A percentile compares a stretch with the other conserved stretches of the same genome.
Evolutionary conservation across 345 rosid species (phyloP).

Genomic region (Euphorbia peplus): DNA sequence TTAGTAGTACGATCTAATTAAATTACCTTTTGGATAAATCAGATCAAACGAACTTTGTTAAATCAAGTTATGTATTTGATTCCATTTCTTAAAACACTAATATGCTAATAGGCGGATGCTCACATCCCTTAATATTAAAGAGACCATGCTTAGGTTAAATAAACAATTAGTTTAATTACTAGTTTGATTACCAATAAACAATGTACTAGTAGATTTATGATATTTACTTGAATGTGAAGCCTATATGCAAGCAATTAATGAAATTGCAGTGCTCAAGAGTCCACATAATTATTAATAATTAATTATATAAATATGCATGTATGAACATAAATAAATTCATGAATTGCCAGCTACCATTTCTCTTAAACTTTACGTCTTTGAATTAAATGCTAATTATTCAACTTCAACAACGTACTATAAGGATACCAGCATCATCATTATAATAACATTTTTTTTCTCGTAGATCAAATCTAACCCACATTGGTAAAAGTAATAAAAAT

Average conservation of each 20-base stretch:
- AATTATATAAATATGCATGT: slow-evolving; percentile 12
- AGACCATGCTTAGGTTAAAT: not conserved
- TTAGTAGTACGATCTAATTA: no score
- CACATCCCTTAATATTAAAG: no score
- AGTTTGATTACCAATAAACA: no score
- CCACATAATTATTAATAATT: not conserved
- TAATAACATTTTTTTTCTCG: not conserved
- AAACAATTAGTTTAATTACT: not conserved
- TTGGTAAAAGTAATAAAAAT: no score
- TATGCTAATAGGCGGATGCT: no score
- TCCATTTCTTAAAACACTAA: no score
- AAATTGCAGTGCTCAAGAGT: not conserved
- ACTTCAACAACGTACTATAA: slow-evolving; percentile 1
- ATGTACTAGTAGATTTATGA: no score
- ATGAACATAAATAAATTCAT: no score
- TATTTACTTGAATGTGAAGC: slow-evolving; percentile 6
- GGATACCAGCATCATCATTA: slow-evolving; percentile 11
- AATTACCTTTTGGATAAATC: no score
- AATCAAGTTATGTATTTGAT: no score
- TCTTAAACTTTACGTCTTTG: slow-evolving; percentile 30
- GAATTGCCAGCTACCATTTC: slow-evolving; percentile 19
- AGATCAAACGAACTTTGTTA: no score
- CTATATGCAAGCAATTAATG: not conserved
- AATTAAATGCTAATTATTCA: slow-evolving; percentile 3
- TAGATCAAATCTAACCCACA: no score